These are phyloP conservation scores for Aphelidium insulamus DNA, from an alignment of 371 early-diverging fungal genomes.

Conservation along the genomic window DNA sequence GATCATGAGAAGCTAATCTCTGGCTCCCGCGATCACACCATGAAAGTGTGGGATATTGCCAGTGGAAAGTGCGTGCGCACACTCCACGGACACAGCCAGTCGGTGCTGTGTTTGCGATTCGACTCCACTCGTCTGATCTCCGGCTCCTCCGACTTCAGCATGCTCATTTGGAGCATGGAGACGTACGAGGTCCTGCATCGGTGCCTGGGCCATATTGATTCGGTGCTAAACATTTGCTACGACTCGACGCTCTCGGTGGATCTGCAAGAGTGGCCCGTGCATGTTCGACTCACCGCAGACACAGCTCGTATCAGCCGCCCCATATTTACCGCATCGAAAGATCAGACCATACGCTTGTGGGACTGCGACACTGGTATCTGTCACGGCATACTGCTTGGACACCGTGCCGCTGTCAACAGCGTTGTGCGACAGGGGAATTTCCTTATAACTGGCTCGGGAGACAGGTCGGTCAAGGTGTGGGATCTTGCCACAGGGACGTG, in stretches of 20 bases:
- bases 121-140: constrained; percentile 54
- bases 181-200: constrained; percentile 15
- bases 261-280: constrained; percentile 21
- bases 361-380: constrained; percentile 20
- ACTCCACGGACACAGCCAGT: constrained; percentile 59
- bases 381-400: constrained; percentile 42
- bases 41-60: constrained; percentile 66
- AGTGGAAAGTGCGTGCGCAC: constrained; percentile 34
- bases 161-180: constrained; percentile 64
- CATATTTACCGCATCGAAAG: constrained; percentile 2
- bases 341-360: constrained; percentile 1
- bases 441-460: constrained; percentile 70
- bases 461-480: constrained; percentile 69
- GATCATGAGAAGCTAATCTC: constrained; percentile 57
- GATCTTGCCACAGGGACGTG: constrained; percentile 37
- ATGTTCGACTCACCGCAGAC: constrained; percentile 1
- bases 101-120: constrained; percentile 76
- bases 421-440: constrained; percentile 38
- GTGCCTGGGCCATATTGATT: constrained; percentile 43
- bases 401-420: constrained; percentile 70
- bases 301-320: constrained; percentile 1
- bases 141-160: constrained; percentile 71
- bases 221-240: constrained; percentile 61
- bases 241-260: constrained; percentile 77
- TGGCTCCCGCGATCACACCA: constrained; percentile 77